Base-by-base conservation (phyloP, 192 early-diverging fungal genomes). In the Entophlyctis helioformis region DNA sequence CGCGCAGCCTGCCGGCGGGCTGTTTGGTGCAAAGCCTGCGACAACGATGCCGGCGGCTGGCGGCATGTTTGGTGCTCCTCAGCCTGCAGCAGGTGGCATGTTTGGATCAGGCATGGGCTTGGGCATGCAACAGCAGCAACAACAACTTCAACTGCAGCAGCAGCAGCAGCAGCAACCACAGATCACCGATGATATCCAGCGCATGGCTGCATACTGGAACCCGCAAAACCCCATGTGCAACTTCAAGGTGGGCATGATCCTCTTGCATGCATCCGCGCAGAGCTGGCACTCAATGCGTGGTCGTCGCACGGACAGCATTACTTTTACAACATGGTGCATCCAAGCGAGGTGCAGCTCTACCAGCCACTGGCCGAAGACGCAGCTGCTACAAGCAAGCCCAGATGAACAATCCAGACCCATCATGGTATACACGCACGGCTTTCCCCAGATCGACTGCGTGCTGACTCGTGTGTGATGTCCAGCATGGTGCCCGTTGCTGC, bases 261-360 rank as follows among this genome's bases (percentile, higher is more conserved):
- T n/a, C n/a, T n/a, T n/a, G n/a, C n/a, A n/a, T n/a, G n/a, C n/a
- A n/a, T n/a, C n/a, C n/a, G n/a, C n/a, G n/a, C n/a, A n/a, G n/a
- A n/a, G n/a, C n/a, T n/a, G n/a, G n/a, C 15, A 9, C 42, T 42
- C 34, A 11, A 15, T 46, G 13, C 32, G 35, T 32, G 18, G 16
- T 31, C 19, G 0, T 4, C 25, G 9, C 39, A 1, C 8, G 5
- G 8, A 20, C 51, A 83, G 80, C 84, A 91, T 58, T 97, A 91
- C 55, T 93, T 97, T 53, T 97, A 97, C 62, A 97, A 95, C 52
- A 75, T 85, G 57, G 88, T 87, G 2, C 83, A 90, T 56, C 84
- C 91, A 0, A 72, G 63, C n/a, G 86, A 93, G 64, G 82, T 82
- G 15, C 71, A 69, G 28, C 49, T 77, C 38, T 95, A 97, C 52